Base-by-base conservation (phyloP, 371 early-diverging fungal genomes). In the Mortierella sp. region DNA sequence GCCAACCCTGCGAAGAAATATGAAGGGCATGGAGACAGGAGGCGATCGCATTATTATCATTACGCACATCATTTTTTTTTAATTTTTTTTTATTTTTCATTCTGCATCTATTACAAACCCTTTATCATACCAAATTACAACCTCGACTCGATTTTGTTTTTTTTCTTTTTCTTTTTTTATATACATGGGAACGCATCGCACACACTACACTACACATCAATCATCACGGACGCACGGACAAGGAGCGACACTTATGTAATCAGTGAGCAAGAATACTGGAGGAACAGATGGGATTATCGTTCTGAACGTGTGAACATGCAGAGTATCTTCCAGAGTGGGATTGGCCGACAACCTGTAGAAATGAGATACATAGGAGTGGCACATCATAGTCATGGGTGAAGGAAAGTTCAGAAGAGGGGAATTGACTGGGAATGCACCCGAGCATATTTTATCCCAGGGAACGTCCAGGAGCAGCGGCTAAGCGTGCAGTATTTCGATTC, bases 101-200 rank as follows among this genome's bases (percentile, higher is more conserved):
- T 54, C 26, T 54, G 54, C 54, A 54, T 54, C 24, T 28, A 26
- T 1, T 8, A 8, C 26, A 54, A 26, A 54, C 0, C 24, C 12
- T 54, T 54, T 22, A 58, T 6, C n/a, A 54, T 54, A 22, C 10
- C 10, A 26, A 22, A 22, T 26, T 22, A 26, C 54, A 12, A 26
- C 26, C 54, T 9, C 54, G 63, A 64, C 54, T 39, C 67, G 73
- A 66, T 57, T 18, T 47, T 32, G 35, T 16, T 58, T 62, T 22
- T 63, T 26, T 55, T 66, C 20, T 40, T 45, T 61, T 54, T 60
- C 37, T 4, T 30, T 30, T 30, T 30, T 30, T 30, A 58, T 49
- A 26, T 66, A 49, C 2, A 40, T 40, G 49, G 49, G 49, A 47
- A 20, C 49, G 16, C 1, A 47, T 47, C 47, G n/a, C n/a, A n/a